These are phyloP conservation scores for Aspergillus diversus DNA, from an alignment of 495 filamentous ascomycete species.

Conservation along the genomic window DNA sequence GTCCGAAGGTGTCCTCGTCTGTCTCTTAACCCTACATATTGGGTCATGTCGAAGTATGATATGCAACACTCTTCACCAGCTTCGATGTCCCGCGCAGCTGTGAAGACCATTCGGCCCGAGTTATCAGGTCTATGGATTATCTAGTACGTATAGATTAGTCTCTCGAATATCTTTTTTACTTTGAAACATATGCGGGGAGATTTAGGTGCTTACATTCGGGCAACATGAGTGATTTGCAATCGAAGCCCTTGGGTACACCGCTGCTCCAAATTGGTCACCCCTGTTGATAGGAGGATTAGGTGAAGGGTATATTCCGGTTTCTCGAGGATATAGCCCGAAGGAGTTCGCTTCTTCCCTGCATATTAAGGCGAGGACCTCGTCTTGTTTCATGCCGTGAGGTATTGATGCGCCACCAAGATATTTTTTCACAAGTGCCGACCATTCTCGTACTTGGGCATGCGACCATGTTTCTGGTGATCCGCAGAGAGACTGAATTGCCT, in stretches of 20 bases:
- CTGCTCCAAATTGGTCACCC: slow-evolving; percentile 44
- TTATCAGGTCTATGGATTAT: slow-evolving; percentile 43
- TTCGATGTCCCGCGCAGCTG: slow-evolving; percentile 37
- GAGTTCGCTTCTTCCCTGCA: slow-evolving; percentile 48
- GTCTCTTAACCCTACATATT: slow-evolving; percentile 25
- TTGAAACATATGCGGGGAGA: slow-evolving; percentile 8
- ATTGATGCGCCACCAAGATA: slow-evolving; percentile 32
- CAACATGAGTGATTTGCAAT: slow-evolving; percentile 45
- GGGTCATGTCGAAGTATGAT: slow-evolving; percentile 43
- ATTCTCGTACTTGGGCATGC: slow-evolving; percentile 35
- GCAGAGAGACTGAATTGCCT: slow-evolving; percentile 38
- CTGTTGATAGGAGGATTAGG: slow-evolving; percentile 24
- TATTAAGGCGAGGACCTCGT: slow-evolving; percentile 35
- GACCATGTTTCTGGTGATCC: slow-evolving; percentile 42
- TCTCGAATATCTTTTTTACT: too few species aligned
- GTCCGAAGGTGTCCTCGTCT: slow-evolving; percentile 36
- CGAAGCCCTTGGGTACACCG: slow-evolving; percentile 42
- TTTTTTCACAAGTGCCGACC: slow-evolving; percentile 41
- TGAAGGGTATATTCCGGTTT: slow-evolving; percentile 34
- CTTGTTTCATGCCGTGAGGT: slow-evolving; percentile 30
- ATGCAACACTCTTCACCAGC: slow-evolving; percentile 47
- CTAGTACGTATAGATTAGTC: slow-evolving; percentile 21
- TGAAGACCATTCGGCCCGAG: slow-evolving; percentile 43
- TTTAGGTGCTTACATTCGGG: slow-evolving; percentile 37
- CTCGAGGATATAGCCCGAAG: slow-evolving; percentile 45